Percentiles rank a stretch among this genome's conserved stretches.
phyloP scores from a whole-genome alignment of 768 basidiomycete genomes.

The Mycena galopus region DNA sequence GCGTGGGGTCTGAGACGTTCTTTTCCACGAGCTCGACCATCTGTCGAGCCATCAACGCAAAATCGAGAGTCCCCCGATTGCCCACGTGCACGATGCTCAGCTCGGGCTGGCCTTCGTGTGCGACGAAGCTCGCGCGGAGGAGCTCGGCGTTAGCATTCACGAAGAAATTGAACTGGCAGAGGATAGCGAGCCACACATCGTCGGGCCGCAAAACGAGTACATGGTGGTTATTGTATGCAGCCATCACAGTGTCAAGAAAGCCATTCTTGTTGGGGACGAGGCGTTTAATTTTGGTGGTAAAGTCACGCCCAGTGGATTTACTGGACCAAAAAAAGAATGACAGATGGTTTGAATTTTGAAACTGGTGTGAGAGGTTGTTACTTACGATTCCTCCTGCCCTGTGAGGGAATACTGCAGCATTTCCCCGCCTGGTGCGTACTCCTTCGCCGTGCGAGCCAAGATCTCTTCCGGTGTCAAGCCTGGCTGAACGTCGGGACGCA shows the following conservation, averaged over 20 bases:
- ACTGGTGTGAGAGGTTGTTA: neutral
- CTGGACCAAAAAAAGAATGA: no score
- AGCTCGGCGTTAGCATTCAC: no score
- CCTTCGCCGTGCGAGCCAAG: neutral
- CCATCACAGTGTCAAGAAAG: neutral
- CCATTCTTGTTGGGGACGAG: neutral
- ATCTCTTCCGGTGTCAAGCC: neutral
- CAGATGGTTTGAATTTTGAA: no score
- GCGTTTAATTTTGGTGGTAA: neutral
- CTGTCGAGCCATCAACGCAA: constrained; percentile 40
- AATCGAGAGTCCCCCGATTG: constrained; percentile 33
- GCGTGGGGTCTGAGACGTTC: no score
- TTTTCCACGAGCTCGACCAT: constrained; percentile 41
- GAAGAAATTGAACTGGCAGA: constrained; percentile 26
- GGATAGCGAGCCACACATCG: constrained; percentile 45
- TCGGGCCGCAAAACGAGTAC: neutral
- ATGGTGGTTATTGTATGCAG: neutral
- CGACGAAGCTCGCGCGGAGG: constrained; percentile 46
- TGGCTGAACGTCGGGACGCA: neutral
- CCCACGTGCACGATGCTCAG: constrained; percentile 20
- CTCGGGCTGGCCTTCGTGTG: constrained; percentile 40
- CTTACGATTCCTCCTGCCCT: neutral
- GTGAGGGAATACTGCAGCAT: neutral
- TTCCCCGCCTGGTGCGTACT: neutral
- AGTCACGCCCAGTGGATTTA: neutral